Conservation (phyloP, 78 protist genomes). For the Reticulomyxa filosa region DNA sequence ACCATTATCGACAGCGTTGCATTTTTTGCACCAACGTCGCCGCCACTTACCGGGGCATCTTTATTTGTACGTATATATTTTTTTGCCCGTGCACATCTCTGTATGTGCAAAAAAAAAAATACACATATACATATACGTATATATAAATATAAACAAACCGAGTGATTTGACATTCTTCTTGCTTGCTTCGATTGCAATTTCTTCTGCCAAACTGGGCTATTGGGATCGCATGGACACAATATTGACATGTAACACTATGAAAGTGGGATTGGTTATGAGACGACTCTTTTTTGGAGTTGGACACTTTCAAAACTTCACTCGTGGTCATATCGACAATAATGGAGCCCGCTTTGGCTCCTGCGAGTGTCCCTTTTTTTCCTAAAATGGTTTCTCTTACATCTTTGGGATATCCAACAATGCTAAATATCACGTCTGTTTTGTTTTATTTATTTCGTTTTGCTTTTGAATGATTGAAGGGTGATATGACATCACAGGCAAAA, state of each 20-base stretch:
- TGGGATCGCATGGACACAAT: too few relatives aligned
- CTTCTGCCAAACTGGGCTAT: too few relatives aligned
- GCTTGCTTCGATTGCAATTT: too few relatives aligned
- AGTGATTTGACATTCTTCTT: too few relatives aligned
- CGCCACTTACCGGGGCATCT: constrained; percentile 51
- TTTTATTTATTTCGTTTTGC: too few relatives aligned
- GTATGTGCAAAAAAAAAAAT: too few relatives aligned
- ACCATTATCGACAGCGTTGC: constrained; percentile 19
- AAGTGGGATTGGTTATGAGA: neutral
- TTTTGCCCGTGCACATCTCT: too few relatives aligned
- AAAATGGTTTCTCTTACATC: constrained; percentile 19
- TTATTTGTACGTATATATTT: neutral
- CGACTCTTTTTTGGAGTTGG: neutral
- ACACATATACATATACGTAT: neutral
- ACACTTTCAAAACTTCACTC: constrained; percentile 26
- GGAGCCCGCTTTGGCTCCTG: neutral
- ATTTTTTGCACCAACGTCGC: constrained; percentile 37
- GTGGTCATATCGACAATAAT: constrained; percentile 41
- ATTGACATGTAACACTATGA: neutral
- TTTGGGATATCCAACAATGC: constrained; percentile 12
- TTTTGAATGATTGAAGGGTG: too few relatives aligned
- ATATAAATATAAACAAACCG: neutral
- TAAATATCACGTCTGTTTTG: neutral
- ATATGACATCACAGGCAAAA: too few relatives aligned
- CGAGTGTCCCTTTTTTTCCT: neutral